Conservation (phyloP, 495 filamentous ascomycete species). For the Tirmania nivea region DNA sequence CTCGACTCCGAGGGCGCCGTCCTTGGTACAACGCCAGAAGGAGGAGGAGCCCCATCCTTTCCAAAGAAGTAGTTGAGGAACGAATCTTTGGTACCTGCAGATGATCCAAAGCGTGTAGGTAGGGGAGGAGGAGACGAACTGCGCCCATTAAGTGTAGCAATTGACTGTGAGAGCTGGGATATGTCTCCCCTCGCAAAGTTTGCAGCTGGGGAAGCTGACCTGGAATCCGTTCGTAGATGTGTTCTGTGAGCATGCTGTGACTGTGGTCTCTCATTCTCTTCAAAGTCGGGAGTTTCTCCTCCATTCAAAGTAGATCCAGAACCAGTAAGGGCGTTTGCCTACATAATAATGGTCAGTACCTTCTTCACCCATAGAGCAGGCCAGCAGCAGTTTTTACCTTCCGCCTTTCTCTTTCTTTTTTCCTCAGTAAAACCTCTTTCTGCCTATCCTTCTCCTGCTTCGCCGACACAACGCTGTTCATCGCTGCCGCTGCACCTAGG, state of each 20-base stretch:
- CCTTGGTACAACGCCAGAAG: not conserved
- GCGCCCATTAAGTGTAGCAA: conserved; percentile 43
- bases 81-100: conserved; percentile 38
- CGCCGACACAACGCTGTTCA: conserved; percentile 83
- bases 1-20: conserved; percentile 22
- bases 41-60: conserved; percentile 44
- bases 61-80: conserved; percentile 98
- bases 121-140: conserved; percentile 39
- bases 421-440: conserved; percentile 54
- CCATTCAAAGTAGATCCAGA: conserved; percentile 37
- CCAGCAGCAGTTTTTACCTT: not conserved
- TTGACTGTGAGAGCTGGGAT: conserved; percentile 1
- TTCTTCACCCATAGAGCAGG: conserved; percentile 46
- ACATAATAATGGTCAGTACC: conserved; percentile 18
- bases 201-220: not conserved
- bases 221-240: not conserved
- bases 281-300: conserved; percentile 39
- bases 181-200: not conserved
- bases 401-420: conserved; percentile 60
- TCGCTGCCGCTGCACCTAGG: conserved; percentile 88
- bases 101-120: conserved; percentile 7
- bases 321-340: conserved; percentile 16
- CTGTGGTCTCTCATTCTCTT: conserved; percentile 36
- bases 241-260: conserved; percentile 6
- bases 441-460: conserved; percentile 87